Conservation (phyloP, 2,329 filamentous ascomycete species). For the Akanthomyces dipterigenus region DNA sequence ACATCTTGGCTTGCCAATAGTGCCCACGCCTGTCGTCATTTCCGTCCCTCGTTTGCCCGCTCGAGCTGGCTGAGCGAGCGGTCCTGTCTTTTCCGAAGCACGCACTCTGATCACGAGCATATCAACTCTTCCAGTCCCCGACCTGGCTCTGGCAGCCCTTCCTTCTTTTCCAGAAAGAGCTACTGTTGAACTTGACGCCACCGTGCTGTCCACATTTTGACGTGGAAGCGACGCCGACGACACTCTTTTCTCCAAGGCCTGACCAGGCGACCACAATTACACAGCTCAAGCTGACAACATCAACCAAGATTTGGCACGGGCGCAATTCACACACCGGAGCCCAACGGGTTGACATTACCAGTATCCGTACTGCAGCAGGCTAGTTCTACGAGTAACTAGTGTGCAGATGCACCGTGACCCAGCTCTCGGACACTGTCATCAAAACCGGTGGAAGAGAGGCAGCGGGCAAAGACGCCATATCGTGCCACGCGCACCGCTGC, state of each 20-base stretch:
- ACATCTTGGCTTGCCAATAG: conserved; percentile 7
- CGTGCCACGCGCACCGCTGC: conserved; percentile 2
- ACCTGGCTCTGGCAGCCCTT: conserved; percentile 2
- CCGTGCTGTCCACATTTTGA: not conserved
- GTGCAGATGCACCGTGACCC: not conserved
- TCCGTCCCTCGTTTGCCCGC: not conserved
- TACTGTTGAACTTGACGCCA: not conserved
- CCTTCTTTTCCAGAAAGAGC: not conserved
- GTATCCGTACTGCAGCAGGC: not conserved
- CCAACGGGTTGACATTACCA: no score
- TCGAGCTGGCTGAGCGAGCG: conserved; percentile 9
- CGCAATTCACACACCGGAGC: not conserved
- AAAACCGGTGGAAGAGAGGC: not conserved
- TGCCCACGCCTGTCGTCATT: not conserved
- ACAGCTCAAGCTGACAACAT: not conserved
- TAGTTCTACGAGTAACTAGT: no score
- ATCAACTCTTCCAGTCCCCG: not conserved
- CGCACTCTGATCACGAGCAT: not conserved
- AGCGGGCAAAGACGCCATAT: conserved; percentile 4
- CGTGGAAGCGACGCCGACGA: not conserved
- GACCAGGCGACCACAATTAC: not conserved
- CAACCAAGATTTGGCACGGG: not conserved
- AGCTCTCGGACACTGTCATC: conserved; percentile 6
- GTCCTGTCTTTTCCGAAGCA: conserved; percentile 6
- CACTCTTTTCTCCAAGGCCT: not conserved